Conservation (phyloP, 768 basidiomycete species). For the Tulasnella sp. region DNA sequence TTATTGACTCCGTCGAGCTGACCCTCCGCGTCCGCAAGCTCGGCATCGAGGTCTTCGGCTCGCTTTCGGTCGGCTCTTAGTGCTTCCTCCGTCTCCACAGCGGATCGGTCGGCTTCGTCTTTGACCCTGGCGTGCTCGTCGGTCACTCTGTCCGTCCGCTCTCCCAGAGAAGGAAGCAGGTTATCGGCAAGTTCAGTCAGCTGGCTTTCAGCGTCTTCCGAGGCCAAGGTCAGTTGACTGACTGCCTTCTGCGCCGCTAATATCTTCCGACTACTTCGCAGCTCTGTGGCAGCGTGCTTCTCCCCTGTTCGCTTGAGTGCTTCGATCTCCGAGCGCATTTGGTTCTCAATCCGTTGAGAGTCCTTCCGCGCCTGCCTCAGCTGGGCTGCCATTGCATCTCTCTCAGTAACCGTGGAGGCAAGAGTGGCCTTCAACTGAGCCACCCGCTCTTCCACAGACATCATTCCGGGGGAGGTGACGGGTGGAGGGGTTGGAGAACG, state of each 20-base stretch:
- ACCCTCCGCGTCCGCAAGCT: constrained; percentile 48
- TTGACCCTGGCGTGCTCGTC: constrained; percentile 34
- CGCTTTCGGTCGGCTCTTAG: constrained; percentile 47
- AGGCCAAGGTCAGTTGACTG: constrained; percentile 60
- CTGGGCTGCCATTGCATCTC: constrained; percentile 54
- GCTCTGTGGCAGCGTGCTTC: constrained; percentile 64
- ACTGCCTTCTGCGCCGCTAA: constrained; percentile 83
- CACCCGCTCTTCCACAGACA: constrained; percentile 60
- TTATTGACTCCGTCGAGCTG: constrained; percentile 59
- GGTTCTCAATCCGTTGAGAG: constrained; percentile 73
- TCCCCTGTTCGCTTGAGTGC: constrained; percentile 74
- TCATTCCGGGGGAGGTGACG: constrained; percentile 28
- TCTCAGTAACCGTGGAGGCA: constrained; percentile 54
- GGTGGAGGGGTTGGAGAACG: constrained; percentile 24
- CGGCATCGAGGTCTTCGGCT: constrained; percentile 48
- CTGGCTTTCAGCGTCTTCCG: constrained; percentile 40
- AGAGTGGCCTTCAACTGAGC: constrained; percentile 60
- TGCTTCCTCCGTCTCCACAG: constrained; percentile 41
- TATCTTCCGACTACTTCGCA: constrained; percentile 76
- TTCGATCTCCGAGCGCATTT: constrained; percentile 77
- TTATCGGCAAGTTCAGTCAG: constrained; percentile 25
- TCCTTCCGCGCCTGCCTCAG: constrained; percentile 76
- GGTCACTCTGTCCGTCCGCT: constrained; percentile 32
- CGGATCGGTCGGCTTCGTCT: constrained; percentile 27
- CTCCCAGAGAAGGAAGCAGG: constrained; percentile 11